Conservation (phyloP, 2,329 filamentous ascomycete species). For the Alternaria rosae region DNA sequence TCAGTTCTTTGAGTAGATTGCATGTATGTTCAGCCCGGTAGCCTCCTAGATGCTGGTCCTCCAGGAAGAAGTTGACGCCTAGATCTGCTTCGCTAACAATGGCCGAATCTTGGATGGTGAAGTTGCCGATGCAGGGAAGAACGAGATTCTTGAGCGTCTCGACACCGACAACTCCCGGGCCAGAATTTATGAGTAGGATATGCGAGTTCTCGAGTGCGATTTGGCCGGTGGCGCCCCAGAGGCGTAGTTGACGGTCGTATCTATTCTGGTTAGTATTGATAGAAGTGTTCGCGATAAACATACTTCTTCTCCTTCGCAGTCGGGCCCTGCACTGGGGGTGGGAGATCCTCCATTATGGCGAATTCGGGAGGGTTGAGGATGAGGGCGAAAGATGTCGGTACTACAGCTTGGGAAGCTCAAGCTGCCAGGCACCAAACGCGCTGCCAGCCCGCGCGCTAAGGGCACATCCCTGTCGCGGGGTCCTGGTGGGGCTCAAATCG, state of each 20-base stretch:
- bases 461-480: conserved; percentile 20
- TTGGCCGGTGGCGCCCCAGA: conserved; percentile 95
- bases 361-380: background rate
- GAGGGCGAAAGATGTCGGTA: conserved; percentile 6
- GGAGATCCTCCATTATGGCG: conserved; percentile 44
- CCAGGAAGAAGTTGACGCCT: conserved; percentile 96
- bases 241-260: conserved; percentile 91
- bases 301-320: conserved; percentile 61
- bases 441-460: conserved; percentile 18
- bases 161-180: conserved; percentile 83
- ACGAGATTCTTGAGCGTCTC: conserved; percentile 98
- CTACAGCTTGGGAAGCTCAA: conserved; percentile 2
- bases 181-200: conserved; percentile 88
- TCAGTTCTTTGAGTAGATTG: conserved; percentile 82
- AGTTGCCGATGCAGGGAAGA: conserved; percentile 86
- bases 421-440: conserved; percentile 13
- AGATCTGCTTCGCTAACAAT: conserved; percentile 82
- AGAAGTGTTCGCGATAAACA: background rate
- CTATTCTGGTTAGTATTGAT: conserved; percentile 52
- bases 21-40: conserved; percentile 80
- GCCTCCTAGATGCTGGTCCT: conserved; percentile 77
- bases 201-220: conserved; percentile 88
- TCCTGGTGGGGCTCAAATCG: conserved; percentile 12
- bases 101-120: conserved; percentile 86
- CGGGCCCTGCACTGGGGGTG: conserved; percentile 52